phyloP scores from a whole-genome alignment of 768 basidiomycete species.

The Boletus sp. region DNA sequence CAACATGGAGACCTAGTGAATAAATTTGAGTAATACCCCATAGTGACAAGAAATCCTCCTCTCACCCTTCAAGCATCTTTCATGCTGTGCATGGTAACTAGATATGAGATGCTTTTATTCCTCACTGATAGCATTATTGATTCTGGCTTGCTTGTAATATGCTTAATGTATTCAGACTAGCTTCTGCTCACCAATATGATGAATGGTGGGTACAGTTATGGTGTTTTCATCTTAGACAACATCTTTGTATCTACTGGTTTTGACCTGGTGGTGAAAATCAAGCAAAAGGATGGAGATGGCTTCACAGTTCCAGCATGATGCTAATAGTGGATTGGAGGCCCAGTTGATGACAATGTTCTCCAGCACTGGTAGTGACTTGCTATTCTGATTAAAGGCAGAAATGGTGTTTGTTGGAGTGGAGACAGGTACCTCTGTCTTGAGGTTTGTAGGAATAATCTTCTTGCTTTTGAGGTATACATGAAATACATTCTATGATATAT shows the following conservation, averaged over 20 bases:
- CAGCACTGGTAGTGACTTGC: neutral
- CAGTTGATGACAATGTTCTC: neutral
- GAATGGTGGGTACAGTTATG: neutral
- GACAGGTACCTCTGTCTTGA: neutral
- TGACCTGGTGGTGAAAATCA: neutral
- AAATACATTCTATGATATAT: neutral
- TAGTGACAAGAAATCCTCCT: neutral
- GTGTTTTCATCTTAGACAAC: neutral
- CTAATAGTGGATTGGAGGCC: neutral
- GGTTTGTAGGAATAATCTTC: neutral
- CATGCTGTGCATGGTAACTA: neutral
- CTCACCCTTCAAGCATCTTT: neutral
- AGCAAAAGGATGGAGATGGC: neutral
- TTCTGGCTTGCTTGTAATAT: neutral
- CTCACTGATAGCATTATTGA: neutral
- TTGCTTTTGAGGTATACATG: neutral
- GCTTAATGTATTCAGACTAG: neutral
- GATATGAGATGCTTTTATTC: neutral
- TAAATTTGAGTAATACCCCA: neutral
- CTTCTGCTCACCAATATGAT: neutral
- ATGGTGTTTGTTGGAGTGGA: neutral
- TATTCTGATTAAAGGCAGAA: neutral
- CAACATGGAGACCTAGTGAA: neutral
- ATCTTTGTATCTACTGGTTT: neutral
- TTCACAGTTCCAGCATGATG: neutral